phyloP scores from a whole-genome alignment of 139 green algal genomes.

The Prasinococcaceae sp. region DNA sequence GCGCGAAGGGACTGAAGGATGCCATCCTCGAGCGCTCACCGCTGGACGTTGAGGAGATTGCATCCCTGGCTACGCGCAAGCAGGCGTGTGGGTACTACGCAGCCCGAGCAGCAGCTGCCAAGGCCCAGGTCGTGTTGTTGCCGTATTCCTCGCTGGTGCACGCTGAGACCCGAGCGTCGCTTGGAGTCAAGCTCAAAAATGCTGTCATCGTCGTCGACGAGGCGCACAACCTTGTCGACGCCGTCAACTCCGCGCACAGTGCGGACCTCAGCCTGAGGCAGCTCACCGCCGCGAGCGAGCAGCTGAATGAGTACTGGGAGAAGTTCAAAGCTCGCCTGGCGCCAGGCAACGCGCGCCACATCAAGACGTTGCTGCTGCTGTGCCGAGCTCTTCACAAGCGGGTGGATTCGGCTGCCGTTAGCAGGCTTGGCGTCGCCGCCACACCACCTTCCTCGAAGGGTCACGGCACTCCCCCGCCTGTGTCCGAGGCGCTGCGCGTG shows the following conservation, averaged over 20 bases:
- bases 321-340: constrained; percentile 54
- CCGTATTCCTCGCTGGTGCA: constrained; percentile 55
- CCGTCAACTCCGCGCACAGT: constrained; percentile 54
- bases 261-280: constrained; percentile 28
- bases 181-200: constrained; percentile 46
- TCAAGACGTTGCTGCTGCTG: constrained; percentile 45
- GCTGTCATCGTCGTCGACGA: constrained; percentile 87
- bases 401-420: too few relatives aligned
- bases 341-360: constrained; percentile 40
- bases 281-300: constrained; percentile 10
- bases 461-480: too few relatives aligned
- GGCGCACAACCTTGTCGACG: constrained; percentile 85
- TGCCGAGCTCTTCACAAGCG: too few relatives aligned
- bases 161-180: constrained; percentile 34
- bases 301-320: constrained; percentile 42
- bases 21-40: constrained; percentile 24
- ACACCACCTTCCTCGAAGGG: too few relatives aligned
- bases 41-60: constrained; percentile 87
- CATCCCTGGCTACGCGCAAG: constrained; percentile 25
- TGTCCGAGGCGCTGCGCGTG: too few relatives aligned
- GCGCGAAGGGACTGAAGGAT: constrained; percentile 5
- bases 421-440: too few relatives aligned
- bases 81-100: constrained; percentile 83
- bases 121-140: constrained; percentile 74
- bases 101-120: constrained; percentile 35